These are phyloP conservation scores for Mucor circinelloides DNA, from an alignment of 371 early-diverging fungal species.

Conservation along the genomic window DNA sequence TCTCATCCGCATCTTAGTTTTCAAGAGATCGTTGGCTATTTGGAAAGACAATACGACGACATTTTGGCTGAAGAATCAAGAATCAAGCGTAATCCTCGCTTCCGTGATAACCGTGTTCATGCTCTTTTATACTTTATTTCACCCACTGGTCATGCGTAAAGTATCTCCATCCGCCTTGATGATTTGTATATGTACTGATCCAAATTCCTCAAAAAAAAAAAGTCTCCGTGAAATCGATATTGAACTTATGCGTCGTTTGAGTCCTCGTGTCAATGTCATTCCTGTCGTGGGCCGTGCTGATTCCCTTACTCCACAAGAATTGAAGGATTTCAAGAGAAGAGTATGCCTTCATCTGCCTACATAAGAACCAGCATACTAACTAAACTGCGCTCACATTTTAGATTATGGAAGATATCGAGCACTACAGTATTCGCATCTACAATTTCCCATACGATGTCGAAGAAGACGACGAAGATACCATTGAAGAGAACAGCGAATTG, in stretches of 20 bases:
- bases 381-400: conserved; percentile 15
- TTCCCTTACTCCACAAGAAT: conserved; percentile 74
- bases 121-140: conserved; percentile 96
- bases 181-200: not conserved
- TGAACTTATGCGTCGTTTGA: conserved; percentile 93
- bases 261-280: conserved; percentile 93
- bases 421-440: conserved; percentile 91
- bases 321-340: conserved; percentile 83
- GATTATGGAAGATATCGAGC: conserved; percentile 92
- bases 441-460: conserved; percentile 79
- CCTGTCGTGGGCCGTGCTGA: conserved; percentile 88
- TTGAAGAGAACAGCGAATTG: conserved; percentile 95
- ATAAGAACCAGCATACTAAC: not conserved
- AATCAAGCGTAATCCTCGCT: conserved; percentile 94
- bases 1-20: conserved; percentile 46
- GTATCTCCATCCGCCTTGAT: not conserved
- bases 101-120: conserved; percentile 97
- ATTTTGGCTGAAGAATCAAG: conserved; percentile 94
- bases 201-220: conserved; percentile 18
- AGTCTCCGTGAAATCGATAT: conserved; percentile 96
- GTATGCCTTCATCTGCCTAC: conserved; percentile 33
- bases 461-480: conserved; percentile 91
- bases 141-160: conserved; percentile 93
- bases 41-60: conserved; percentile 95
- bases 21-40: conserved; percentile 88